Evolutionary conservation across 2,329 filamentous ascomycete species (phyloP), one percentile per base, ranked within the genome.

Genomic region (Aspergillus sp.): DNA sequence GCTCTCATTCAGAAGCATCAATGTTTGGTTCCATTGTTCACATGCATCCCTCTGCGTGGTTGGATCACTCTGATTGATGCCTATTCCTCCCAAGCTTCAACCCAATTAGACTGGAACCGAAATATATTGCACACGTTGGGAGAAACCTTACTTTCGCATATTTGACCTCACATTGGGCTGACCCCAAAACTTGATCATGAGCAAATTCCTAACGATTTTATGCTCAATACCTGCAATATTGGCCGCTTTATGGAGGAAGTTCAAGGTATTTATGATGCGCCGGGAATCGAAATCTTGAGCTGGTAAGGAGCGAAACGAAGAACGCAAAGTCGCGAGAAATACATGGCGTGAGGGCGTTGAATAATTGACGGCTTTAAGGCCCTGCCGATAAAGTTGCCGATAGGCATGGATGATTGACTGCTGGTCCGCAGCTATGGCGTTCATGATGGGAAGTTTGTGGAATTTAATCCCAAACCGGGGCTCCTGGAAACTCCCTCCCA

Each of bases 341-440:
- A 82, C 78, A 71, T 81, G 80, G 54, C 84, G 82, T 19, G 81
- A 78, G 11, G 85, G 85, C 48, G 77, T 80, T 1, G 84, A 81
- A 70, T 84, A 85, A 56, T 82, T 80, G 53, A 86, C 74, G 3
- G 83, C 83, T 52, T 79, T 79, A 19, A 87, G 73, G 8, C 78
- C 75, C 31, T 79, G 76, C 25, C 82, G 79, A 63, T 83, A 84
- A 43, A 88, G 74, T 55, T 81, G 77, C 58, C 85, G 82, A 68
- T 88, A 88, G 52, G 83, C 82, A 64, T 77, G 75, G 56, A 82
- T 55, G 47, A 85, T 64, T 11, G 68, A 65, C 61, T 66, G 63
- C 52, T 62, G 62, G 53, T 70, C 62, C 50, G 58, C 57, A 39
- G 55, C 37, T 35, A 55, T 56, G 37, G 7, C 35, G n/a, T 25